These are phyloP conservation scores for Zizania palustris DNA, from an alignment of 202 grass and related monocot genomes.

Conservation along the genomic window DNA sequence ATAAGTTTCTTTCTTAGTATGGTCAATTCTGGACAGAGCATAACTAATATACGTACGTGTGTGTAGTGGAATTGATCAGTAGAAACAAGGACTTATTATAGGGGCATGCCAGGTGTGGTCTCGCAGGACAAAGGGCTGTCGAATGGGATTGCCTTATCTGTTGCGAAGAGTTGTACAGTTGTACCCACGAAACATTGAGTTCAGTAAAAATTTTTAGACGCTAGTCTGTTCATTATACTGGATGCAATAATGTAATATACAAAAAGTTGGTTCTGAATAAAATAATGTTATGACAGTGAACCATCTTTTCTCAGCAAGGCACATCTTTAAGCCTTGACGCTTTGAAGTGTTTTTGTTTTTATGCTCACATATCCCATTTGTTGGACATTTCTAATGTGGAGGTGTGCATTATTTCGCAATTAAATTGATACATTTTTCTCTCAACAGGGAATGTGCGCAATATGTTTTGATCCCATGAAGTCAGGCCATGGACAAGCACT, in stretches of 20 bases:
- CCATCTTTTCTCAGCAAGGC: neutral
- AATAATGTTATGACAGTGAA: neutral
- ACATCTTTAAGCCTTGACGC: neutral
- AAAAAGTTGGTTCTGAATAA: conserved; percentile 14
- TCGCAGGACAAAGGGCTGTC: conserved; percentile 22
- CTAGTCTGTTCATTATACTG: neutral
- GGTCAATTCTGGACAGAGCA: neutral
- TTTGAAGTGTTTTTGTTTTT: conserved; percentile 21
- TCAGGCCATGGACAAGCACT: conserved; percentile 72
- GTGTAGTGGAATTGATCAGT: conserved; percentile 6
- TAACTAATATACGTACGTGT: neutral
- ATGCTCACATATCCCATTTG: neutral
- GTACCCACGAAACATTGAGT: neutral
- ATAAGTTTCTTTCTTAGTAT: neutral
- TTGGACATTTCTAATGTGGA: neutral
- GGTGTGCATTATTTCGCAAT: neutral
- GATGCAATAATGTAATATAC: neutral
- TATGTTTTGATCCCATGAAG: conserved; percentile 88
- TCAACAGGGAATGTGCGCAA: conserved; percentile 75
- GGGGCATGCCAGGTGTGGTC: conserved; percentile 7
- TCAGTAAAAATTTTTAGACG: neutral
- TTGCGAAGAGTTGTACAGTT: neutral
- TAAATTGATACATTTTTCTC: conserved; percentile 35
- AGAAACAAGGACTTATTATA: neutral
- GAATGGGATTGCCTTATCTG: neutral